Base-by-base conservation (phyloP, 352 stramenopile species). In the Phytopythium montanum region DNA sequence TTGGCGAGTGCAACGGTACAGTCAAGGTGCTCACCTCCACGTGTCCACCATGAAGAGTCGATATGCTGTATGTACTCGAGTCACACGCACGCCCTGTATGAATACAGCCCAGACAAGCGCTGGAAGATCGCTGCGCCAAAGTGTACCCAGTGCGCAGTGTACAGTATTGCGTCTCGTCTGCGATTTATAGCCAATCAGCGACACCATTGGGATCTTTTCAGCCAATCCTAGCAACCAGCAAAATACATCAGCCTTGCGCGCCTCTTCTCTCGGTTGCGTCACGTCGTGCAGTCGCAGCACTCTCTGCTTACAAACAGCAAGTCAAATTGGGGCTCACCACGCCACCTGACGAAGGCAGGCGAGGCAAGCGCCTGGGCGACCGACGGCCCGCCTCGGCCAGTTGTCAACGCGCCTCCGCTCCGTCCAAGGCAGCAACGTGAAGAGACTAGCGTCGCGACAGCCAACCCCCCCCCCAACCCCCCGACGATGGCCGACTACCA, bases 401-500 rank as follows among this genome's bases (percentile, higher is more conserved):
- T 44, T 44, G 38, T 18, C 14, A 44, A 44, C 38, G 21, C 21
- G 21, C 44, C 18, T 1, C 21, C 1, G 8, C 21, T 29, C 25
- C 21, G 4, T 18, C 14, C 14, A 13, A n/a, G 21, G 0, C 10
- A 29, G 25, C 10, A 14, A 12, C 33, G 14, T 16, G n/a, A 13
- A n/a, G 21, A 0, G 23, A 29, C 46, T 16, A 14, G 33, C 33
- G 14, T 16, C 2, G 33, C 33, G 5, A 13, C 33, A 38, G 8
- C 33, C 33, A 38, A 12, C 33, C n/a, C n/a, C n/a, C n/a, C n/a
- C n/a, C n/a, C 25, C 3, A 31, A 55, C 0, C 34, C 7, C 13
- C 28, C 18, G 16, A 36, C 1, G 18, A 57, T 57, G 51, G 45
- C 44, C 44, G 62, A 74, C 60, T 76, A 76, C 60, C 66, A 69